Percentiles rank a stretch among this genome's conserved stretches.
Evolutionary conservation across 1,284 basidiomycete species (phyloP).

Genomic region (Cystobasidiaceae sp.): DNA sequence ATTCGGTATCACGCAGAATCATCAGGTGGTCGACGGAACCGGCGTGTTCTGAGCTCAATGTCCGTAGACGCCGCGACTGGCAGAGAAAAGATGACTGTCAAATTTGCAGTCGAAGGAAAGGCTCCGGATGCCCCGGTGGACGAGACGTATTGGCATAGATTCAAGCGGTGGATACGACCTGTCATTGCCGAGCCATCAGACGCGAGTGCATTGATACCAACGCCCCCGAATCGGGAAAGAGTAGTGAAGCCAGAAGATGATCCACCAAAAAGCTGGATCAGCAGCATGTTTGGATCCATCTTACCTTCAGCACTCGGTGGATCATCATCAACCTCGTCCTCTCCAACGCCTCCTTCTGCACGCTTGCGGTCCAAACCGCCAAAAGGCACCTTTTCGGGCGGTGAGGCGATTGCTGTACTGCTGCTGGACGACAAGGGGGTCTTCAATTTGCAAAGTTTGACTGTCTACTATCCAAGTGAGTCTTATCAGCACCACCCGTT

Average conservation of each 20-base stretch:
- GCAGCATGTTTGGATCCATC: slow-evolving; percentile 22
- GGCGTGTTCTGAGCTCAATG: slow-evolving; percentile 6
- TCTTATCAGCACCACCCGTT: too few species aligned
- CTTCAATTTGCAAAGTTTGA: slow-evolving; percentile 18
- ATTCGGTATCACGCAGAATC: slow-evolving; percentile 24
- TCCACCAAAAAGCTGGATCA: slow-evolving; percentile 6
- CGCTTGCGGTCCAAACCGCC: slow-evolving; percentile 10
- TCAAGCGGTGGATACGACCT: slow-evolving; percentile 32
- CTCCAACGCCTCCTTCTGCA: not conserved
- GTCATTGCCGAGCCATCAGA: slow-evolving; percentile 28
- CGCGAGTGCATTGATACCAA: not conserved
- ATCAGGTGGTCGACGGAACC: slow-evolving; percentile 16
- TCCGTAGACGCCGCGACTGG: slow-evolving; percentile 11
- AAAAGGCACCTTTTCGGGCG: slow-evolving; percentile 9
- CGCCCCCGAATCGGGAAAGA: not conserved
- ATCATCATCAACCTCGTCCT: not conserved
- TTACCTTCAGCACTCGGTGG: slow-evolving; percentile 8
- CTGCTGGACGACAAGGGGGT: slow-evolving; percentile 20
- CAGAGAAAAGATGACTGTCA: slow-evolving; percentile 26
- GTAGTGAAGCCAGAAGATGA: not conserved
- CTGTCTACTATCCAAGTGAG: slow-evolving; percentile 28
- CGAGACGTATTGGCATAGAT: slow-evolving; percentile 17
- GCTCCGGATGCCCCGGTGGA: slow-evolving; percentile 9
- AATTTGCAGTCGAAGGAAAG: slow-evolving; percentile 19
- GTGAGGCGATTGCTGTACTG: slow-evolving; percentile 20